These are phyloP conservation scores for Astragalus membranaceus DNA, from an alignment of 306 rosid genomes.

Conservation along the genomic window DNA sequence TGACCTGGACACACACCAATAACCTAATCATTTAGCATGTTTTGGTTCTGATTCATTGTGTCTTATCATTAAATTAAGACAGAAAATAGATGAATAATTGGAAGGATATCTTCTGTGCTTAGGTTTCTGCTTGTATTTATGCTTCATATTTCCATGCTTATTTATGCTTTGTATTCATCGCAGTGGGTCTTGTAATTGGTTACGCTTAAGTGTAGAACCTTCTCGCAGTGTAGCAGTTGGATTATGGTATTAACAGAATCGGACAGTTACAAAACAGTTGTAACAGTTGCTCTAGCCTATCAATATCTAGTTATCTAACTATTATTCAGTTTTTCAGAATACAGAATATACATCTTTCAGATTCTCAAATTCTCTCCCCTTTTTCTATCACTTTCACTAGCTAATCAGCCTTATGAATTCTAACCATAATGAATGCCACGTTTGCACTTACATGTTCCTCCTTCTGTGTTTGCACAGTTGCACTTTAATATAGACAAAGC, in stretches of 20 bases:
- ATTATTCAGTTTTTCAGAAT: neutral
- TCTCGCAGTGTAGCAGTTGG: too few species aligned
- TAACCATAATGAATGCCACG: neutral
- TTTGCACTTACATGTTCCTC: constrained; percentile 16
- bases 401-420: neutral
- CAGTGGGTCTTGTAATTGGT: too few species aligned
- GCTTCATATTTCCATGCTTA: neutral
- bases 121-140: neutral
- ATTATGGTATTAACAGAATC: too few species aligned
- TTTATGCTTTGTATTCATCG: neutral
- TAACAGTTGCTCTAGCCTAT: neutral
- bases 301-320: neutral
- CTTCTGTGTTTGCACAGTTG: neutral
- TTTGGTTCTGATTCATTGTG: neutral
- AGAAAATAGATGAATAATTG: neutral
- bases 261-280: neutral
- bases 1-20: constrained; percentile 46
- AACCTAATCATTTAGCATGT: neutral
- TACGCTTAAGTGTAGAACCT: too few species aligned
- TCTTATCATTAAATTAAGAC: neutral
- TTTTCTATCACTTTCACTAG: neutral
- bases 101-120: neutral
- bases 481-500: neutral
- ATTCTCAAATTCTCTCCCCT: neutral
- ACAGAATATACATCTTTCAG: neutral